Percentiles rank a stretch among this genome's conserved stretches.
Conservation (phyloP, 805 yeast genomes). For the Torulaspora maleeae region DNA sequence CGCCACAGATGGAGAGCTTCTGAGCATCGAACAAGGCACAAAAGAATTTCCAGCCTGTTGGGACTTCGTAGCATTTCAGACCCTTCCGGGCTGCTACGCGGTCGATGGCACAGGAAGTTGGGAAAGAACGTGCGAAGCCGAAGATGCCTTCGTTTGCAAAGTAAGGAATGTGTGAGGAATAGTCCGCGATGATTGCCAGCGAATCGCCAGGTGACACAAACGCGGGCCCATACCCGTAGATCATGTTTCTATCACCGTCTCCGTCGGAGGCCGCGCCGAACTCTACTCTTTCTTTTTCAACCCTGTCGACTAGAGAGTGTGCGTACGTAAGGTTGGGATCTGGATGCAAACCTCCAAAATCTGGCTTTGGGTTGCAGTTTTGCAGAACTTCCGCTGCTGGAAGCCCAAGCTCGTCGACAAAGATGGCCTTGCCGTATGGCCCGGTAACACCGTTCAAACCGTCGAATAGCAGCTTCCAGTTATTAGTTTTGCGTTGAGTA, state of each 20-base stretch:
- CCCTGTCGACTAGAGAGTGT: conserved; percentile 73
- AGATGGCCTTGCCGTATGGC: conserved; percentile 84
- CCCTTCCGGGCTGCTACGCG: conserved; percentile 78
- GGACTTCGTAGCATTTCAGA: conserved; percentile 83
- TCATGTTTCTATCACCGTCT: conserved; percentile 98
- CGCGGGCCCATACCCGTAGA: conserved; percentile 84
- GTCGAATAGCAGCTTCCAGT: conserved; percentile 77
- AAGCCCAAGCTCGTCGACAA: conserved; percentile 78
- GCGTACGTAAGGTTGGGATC: conserved; percentile 98
- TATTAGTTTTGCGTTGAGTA: conserved; percentile 42
- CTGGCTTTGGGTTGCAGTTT: conserved; percentile 74
- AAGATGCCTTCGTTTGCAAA: conserved; percentile 77
- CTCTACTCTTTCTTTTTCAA: conserved; percentile 72
- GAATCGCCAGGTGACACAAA: conserved; percentile 98
- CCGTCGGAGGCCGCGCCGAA: conserved; percentile 99
- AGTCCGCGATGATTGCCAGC: conserved; percentile 96
- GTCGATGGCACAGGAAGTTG: conserved; percentile 92
- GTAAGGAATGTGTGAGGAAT: conserved; percentile 85
- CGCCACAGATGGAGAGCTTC: conserved; percentile 94
- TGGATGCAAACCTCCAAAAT: conserved; percentile 96
- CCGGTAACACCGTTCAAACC: conserved; percentile 95
- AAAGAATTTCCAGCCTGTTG: conserved; percentile 98
- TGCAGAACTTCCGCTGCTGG: conserved; percentile 62
- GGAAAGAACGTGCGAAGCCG: conserved; percentile 97
- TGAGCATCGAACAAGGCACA: conserved; percentile 91